Evolutionary conservation across 2,329 filamentous ascomycete genomes (phyloP), one percentile per base, ranked within the genome.

Genomic region (Fusarium humuli): DNA sequence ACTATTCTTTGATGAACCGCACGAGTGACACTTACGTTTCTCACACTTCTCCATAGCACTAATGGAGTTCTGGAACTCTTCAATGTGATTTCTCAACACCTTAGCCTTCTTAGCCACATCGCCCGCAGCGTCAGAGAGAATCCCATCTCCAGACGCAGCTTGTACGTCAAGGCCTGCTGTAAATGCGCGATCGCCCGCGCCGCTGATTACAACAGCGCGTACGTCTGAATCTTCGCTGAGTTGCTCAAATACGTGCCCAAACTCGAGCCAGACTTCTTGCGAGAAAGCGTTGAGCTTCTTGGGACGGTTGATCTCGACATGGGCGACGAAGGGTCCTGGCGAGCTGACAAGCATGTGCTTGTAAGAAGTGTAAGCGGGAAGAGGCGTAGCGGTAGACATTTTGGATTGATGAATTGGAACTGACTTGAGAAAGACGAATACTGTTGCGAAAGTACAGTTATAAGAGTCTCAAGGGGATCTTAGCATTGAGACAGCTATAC

Each of bases 241-340:
- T 65, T 87, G 85, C 60, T 83, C 80, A 83, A 98, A 96, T 72
- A 97, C 85, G 14, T 80, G 76, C 58, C 90, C 88, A 69, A 97
- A 85, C 82, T 97, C 94, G 56, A 91, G 83, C 94, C 94, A 98
- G 90, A 98, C 95, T 57, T 88, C 83, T 78, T 93, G 90, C 71
- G 89, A 87, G 80, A 97, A 98, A 70, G 94, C 90, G 80, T 98
- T 98, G 79, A 98, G 84, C 83, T 97, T 97, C 71, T 88, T 81
- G 2, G 94, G 89, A 2, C 94, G 88, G 83, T 97, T 94, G 82
- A 97, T 97, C 81, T 98, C 91, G 63, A 98, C 92, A 79, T 97
- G 93, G n/a, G 91, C 92, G 50, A 98, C 91, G 82, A 90, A 90
- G 76, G 91, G 86, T 40, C 82, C 76, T 1, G 94, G 93, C 44